phyloP scores from a whole-genome alignment of 371 early-diverging fungal genomes.

The Syncephalis plumigaleata region DNA sequence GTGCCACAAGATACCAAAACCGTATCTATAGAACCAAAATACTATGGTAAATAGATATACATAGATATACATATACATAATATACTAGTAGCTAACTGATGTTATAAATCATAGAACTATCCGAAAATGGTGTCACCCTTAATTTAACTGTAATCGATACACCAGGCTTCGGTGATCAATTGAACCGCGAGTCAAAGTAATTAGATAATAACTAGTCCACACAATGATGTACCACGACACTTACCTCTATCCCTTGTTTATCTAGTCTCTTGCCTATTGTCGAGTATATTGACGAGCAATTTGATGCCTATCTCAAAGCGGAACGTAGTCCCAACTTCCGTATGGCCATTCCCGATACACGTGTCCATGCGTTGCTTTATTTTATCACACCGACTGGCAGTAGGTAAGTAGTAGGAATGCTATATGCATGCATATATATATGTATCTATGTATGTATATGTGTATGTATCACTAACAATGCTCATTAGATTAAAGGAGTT shows the following conservation, averaged over 20 bases:
- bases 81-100: too few relatives aligned
- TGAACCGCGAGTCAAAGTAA: conserved; percentile 60
- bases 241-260: not conserved
- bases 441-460: not conserved
- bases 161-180: conserved; percentile 86
- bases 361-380: conserved; percentile 90
- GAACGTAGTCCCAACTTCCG: conserved; percentile 78
- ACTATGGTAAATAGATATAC: conserved; percentile 30
- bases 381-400: conserved; percentile 89
- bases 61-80: too few relatives aligned
- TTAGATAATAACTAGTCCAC: conserved; percentile 6
- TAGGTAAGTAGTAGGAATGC: conserved; percentile 24
- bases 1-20: conserved; percentile 34
- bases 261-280: conserved; percentile 56
- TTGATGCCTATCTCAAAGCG: conserved; percentile 75
- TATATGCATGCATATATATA: too few relatives aligned
- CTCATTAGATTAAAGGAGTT: conserved; percentile 62
- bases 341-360: conserved; percentile 45
- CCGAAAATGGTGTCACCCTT: conserved; percentile 86
- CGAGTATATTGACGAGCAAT: conserved; percentile 81
- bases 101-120: conserved; percentile 44
- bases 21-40: conserved; percentile 41
- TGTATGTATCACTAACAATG: too few relatives aligned
- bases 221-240: not conserved
- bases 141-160: conserved; percentile 84